Evolutionary conservation across 805 yeast species (phyloP).

Genomic region (Komagataella populi): DNA sequence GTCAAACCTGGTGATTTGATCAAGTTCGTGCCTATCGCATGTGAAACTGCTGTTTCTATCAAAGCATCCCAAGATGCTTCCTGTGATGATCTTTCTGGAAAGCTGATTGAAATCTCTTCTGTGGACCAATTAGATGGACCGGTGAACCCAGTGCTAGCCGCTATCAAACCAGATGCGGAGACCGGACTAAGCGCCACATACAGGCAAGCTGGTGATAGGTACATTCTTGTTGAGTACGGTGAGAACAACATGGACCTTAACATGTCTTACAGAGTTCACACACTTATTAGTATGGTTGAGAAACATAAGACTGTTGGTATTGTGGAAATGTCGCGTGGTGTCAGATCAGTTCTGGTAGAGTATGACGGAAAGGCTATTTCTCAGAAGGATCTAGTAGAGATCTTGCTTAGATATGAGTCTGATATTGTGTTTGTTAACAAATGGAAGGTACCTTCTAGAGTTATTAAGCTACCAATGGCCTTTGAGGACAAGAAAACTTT

Average conservation of each 20-base stretch:
- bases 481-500: conserved; percentile 86
- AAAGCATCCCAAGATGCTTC: conserved; percentile 46
- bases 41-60: conserved; percentile 52
- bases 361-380: conserved; percentile 49
- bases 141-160: conserved; percentile 59
- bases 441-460: conserved; percentile 79
- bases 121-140: conserved; percentile 25
- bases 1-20: conserved; percentile 88
- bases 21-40: conserved; percentile 66
- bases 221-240: conserved; percentile 85
- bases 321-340: conserved; percentile 95
- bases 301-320: conserved; percentile 61
- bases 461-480: conserved; percentile 85
- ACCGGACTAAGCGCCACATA: conserved; percentile 62
- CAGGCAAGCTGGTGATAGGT: conserved; percentile 97
- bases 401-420: conserved; percentile 61
- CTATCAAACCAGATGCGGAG: conserved; percentile 28
- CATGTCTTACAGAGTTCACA: conserved; percentile 72
- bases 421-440: conserved; percentile 60
- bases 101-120: conserved; percentile 12
- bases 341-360: conserved; percentile 85
- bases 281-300: conserved; percentile 61
- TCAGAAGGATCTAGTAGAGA: conserved; percentile 49
- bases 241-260: conserved; percentile 78
- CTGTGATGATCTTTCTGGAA: conserved; percentile 31